phyloP scores from a whole-genome alignment of 1,284 basidiomycete genomes.

The Melampsora occidentalis region DNA sequence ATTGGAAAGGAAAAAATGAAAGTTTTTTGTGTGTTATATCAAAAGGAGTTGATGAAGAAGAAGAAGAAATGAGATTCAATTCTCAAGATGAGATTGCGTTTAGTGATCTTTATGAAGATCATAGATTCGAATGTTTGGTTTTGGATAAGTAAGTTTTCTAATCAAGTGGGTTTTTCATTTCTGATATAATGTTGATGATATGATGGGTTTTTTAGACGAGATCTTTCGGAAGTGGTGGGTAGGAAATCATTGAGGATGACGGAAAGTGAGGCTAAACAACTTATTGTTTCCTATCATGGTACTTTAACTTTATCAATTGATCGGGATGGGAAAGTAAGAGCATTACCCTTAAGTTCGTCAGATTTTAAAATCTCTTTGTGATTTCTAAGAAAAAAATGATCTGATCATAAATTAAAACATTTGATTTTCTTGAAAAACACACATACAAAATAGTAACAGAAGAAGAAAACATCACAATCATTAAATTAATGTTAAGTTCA shows the following conservation, averaged over 20 bases:
- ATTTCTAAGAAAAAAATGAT: neutral
- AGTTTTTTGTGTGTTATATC: slow-evolving; percentile 13
- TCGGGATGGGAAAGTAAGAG: slow-evolving; percentile 10
- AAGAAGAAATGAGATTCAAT: neutral
- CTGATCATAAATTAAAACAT: too few relatives aligned
- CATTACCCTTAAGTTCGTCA: neutral
- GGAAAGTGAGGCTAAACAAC: neutral
- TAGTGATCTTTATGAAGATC: neutral
- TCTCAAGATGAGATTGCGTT: neutral
- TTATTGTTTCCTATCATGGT: slow-evolving; percentile 10
- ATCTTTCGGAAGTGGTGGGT: slow-evolving; percentile 5
- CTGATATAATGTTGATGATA: too few relatives aligned
- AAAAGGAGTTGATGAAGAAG: neutral
- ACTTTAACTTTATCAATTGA: slow-evolving; percentile 9
- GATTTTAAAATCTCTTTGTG: neutral
- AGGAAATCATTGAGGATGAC: neutral
- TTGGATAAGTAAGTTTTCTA: slow-evolving; percentile 3
- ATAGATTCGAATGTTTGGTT: slow-evolving; percentile 19
- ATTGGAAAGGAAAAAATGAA: slow-evolving; percentile 10
- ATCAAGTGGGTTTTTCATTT: too few relatives aligned
- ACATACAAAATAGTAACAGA: neutral
- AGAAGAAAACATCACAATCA: neutral
- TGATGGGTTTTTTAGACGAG: neutral
- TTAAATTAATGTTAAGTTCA: slow-evolving; percentile 10
- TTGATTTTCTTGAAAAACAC: too few relatives aligned